A percentile compares a stretch with the other conserved stretches of the same genome.
These are phyloP conservation scores for Isoetes engelmannii DNA, from an alignment of 83 land plant genomes.

Conservation along the genomic window DNA sequence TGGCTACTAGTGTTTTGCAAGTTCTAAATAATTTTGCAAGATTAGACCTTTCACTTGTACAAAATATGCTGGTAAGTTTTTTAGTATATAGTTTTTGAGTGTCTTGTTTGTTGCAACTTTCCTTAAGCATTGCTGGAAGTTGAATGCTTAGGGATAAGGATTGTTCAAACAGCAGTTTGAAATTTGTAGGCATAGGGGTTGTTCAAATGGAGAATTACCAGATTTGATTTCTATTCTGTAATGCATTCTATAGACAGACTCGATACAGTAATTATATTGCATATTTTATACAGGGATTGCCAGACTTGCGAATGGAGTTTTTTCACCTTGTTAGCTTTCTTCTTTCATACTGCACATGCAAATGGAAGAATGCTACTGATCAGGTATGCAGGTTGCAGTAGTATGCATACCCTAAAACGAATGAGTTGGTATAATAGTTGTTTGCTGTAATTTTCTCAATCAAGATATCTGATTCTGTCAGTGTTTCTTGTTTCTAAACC, in stretches of 20 bases:
- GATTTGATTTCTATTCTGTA: background rate
- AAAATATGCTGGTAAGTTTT: constrained; percentile 65
- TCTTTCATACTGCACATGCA: constrained; percentile 80
- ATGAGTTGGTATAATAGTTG: background rate
- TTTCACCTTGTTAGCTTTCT: constrained; percentile 92
- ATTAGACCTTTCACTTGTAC: constrained; percentile 56
- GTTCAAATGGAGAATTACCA: background rate
- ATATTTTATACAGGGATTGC: constrained; percentile 53
- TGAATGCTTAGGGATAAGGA: no score
- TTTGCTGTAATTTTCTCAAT: no score
- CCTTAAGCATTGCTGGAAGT: no score
- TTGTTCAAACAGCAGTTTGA: no score
- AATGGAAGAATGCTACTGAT: constrained; percentile 71
- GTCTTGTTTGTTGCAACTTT: background rate
- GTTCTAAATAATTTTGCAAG: constrained; percentile 80
- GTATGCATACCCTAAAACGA: background rate
- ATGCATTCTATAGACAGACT: no score
- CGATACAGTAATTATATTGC: background rate
- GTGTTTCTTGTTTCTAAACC: background rate
- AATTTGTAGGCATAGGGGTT: background rate
- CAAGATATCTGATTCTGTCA: background rate
- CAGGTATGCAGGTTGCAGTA: constrained; percentile 37
- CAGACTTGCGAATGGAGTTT: constrained; percentile 91
- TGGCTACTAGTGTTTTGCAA: constrained; percentile 82
- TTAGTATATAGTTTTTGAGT: background rate